Evolutionary conservation across 2,329 filamentous ascomycete species (phyloP).

Genomic region (Periglandula ipomoeae): DNA sequence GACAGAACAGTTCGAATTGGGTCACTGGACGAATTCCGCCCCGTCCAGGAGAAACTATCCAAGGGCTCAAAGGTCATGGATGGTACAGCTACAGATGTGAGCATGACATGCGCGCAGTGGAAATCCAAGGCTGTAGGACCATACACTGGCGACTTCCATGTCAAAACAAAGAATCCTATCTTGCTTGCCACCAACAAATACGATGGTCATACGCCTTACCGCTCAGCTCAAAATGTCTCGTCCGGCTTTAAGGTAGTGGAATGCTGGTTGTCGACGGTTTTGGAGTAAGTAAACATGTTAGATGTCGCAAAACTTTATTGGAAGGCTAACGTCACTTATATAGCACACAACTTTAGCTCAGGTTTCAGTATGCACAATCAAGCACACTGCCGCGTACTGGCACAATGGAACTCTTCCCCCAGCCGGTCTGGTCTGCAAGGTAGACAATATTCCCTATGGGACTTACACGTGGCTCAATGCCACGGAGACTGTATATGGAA

Average conservation of each 20-base stretch:
- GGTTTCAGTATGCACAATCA: slow-evolving; percentile 6
- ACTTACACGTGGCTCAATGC: neutral
- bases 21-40: slow-evolving; percentile 19
- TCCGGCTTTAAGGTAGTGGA: slow-evolving; percentile 5
- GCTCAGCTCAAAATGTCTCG: slow-evolving; percentile 3
- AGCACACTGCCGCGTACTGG: slow-evolving; percentile 7
- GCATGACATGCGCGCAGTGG: slow-evolving; percentile 28
- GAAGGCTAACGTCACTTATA: neutral
- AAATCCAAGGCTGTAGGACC: slow-evolving; percentile 25
- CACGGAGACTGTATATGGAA: neutral
- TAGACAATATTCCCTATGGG: slow-evolving; percentile 4
- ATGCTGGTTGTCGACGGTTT: neutral
- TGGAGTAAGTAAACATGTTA: neutral
- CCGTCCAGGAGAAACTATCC: slow-evolving; percentile 12
- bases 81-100: slow-evolving; percentile 17
- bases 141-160: slow-evolving; percentile 22
- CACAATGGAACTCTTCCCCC: slow-evolving; percentile 7
- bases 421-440: slow-evolving; percentile 6
- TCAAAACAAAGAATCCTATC: slow-evolving; percentile 23
- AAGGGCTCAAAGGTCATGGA: slow-evolving; percentile 7
- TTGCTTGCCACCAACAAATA: slow-evolving; percentile 28
- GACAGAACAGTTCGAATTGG: neutral
- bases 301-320: neutral
- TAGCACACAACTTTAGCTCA: neutral
- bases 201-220: slow-evolving; percentile 14